Evolutionary conservation across 2,329 filamentous ascomycete species (phyloP).

Genomic region (Hypoxylon sp.): DNA sequence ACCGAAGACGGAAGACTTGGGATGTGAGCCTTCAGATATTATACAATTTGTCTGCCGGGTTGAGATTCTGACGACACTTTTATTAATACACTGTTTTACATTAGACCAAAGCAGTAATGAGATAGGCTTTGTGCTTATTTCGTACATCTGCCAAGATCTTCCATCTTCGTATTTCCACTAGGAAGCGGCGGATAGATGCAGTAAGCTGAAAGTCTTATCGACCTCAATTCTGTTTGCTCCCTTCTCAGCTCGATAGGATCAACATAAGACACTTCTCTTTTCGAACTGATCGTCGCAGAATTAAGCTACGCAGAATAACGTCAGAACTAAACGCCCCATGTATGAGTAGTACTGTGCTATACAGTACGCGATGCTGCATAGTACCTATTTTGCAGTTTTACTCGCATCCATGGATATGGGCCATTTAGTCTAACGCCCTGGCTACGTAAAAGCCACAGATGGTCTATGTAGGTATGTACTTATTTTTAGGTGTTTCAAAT

Average conservation of each 20-base stretch:
- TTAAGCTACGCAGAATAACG: too few species aligned
- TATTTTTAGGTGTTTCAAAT: slow-evolving; percentile 9
- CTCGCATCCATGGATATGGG: too few species aligned
- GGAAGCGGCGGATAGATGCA: slow-evolving; percentile 1
- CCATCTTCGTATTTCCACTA: slow-evolving; percentile 7
- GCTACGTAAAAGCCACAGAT: neutral
- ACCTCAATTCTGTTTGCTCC: neutral
- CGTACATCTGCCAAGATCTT: slow-evolving; percentile 1
- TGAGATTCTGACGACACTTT: neutral
- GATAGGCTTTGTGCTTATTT: neutral
- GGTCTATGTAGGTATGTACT: neutral
- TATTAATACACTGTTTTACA: neutral
- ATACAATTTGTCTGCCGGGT: neutral
- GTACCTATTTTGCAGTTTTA: too few species aligned
- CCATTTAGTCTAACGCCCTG: too few species aligned
- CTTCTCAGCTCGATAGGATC: neutral
- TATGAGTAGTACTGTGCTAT: too few species aligned
- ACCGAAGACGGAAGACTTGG: slow-evolving; percentile 16
- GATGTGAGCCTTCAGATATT: slow-evolving; percentile 1
- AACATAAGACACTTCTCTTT: neutral
- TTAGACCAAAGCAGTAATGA: slow-evolving; percentile 4
- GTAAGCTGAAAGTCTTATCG: slow-evolving; percentile 8
- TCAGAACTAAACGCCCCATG: too few species aligned
- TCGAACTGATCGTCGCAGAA: slow-evolving; percentile 16
- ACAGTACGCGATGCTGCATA: too few species aligned